Conservation (phyloP, 805 yeast species). For the Saturnispora galanensis region DNA sequence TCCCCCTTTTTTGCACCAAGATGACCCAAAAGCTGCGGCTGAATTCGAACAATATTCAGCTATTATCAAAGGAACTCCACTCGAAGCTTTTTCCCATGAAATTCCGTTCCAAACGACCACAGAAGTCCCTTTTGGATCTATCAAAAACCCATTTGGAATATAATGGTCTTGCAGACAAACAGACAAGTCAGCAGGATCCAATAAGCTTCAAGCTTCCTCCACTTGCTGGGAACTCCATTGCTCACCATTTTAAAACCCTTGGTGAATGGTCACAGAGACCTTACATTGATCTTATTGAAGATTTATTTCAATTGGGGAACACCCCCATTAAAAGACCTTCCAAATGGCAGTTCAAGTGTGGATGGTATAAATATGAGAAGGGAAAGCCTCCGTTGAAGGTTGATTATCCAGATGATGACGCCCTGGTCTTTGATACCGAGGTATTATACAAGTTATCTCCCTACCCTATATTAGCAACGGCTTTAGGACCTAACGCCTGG, state of each 20-base stretch:
- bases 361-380: constrained; percentile 71
- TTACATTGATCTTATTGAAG: constrained; percentile 42
- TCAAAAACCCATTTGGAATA: constrained; percentile 40
- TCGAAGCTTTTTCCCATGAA: constrained; percentile 40
- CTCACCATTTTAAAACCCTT: constrained; percentile 74
- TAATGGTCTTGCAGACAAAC: constrained; percentile 67
- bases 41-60: constrained; percentile 76
- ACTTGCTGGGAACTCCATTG: constrained; percentile 62
- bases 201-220: constrained; percentile 54
- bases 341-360: constrained; percentile 51
- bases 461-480: constrained; percentile 75
- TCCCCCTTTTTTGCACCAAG: neutral
- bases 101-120: constrained; percentile 16
- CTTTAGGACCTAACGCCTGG: constrained; percentile 73
- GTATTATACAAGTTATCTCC: constrained; percentile 65
- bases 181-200: constrained; percentile 53
- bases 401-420: constrained; percentile 58
- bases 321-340: constrained; percentile 32
- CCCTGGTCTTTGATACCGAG: constrained; percentile 83
- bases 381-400: constrained; percentile 49
- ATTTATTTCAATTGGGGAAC: constrained; percentile 31
- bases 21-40: constrained; percentile 16
- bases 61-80: constrained; percentile 47
- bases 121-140: constrained; percentile 32
- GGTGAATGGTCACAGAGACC: constrained; percentile 54